Conservation (phyloP, 176 grass and related monocot species). For the Zea mays region DNA sequence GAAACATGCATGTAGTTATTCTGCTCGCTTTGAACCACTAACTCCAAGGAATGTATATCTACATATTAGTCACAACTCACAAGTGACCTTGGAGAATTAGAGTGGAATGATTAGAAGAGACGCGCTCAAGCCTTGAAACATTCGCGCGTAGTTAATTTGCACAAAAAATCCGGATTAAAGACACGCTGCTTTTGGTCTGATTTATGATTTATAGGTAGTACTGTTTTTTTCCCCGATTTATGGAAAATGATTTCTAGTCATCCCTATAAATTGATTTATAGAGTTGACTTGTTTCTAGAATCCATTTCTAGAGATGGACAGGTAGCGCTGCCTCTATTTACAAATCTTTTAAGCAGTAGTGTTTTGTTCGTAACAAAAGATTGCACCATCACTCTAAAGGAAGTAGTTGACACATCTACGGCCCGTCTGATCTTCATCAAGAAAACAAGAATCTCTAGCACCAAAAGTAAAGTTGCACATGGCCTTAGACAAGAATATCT, state of each 20-base stretch:
- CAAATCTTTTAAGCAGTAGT: neutral
- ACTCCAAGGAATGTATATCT: neutral
- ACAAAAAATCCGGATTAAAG: neutral
- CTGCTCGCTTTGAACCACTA: slow-evolving; percentile 16
- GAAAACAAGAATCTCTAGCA: slow-evolving; percentile 26
- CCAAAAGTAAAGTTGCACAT: slow-evolving; percentile 4
- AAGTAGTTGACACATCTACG: slow-evolving; percentile 21
- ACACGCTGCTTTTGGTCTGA: no score
- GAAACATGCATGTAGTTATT: neutral
- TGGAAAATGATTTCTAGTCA: no score
- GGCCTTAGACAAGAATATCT: slow-evolving; percentile 37
- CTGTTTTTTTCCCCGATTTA: no score
- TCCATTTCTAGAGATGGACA: neutral
- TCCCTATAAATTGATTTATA: no score
- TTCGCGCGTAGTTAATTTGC: neutral
- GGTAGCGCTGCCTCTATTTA: neutral
- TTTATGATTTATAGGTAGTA: no score
- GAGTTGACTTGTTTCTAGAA: neutral
- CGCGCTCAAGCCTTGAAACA: neutral
- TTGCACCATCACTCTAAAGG: slow-evolving; percentile 2
- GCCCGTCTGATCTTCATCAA: slow-evolving; percentile 28
- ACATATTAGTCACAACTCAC: neutral
- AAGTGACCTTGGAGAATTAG: neutral
- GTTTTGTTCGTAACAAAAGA: neutral
- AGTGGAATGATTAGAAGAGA: neutral